phyloP scores from a whole-genome alignment of 305 asterid species.

The Andrographis paniculata region DNA sequence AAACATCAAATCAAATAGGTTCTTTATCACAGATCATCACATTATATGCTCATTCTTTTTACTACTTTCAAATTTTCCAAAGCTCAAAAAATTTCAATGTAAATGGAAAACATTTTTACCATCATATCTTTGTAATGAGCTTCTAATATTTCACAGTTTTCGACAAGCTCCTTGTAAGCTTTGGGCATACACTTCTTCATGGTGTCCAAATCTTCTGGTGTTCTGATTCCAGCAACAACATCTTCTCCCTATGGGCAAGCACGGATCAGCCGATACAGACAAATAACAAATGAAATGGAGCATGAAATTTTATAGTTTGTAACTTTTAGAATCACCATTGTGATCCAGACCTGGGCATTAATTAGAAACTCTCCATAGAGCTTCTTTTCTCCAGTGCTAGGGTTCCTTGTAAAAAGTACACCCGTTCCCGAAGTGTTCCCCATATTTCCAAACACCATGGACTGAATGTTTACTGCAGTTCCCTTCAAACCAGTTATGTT shows the following conservation, averaged over 20 bases:
- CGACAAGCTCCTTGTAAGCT: conserved; percentile 81
- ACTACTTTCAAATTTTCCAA: no score
- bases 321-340: no score
- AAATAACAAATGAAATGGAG: neutral
- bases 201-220: conserved; percentile 76
- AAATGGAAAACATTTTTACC: conserved; percentile 33
- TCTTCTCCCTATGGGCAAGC: conserved; percentile 67
- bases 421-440: conserved; percentile 97
- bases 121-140: conserved; percentile 96
- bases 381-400: conserved; percentile 91
- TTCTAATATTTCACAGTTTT: conserved; percentile 83
- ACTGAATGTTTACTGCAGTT: conserved; percentile 93
- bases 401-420: conserved; percentile 90
- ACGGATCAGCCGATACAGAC: conserved; percentile 11
- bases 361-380: conserved; percentile 91
- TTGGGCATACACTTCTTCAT: conserved; percentile 83
- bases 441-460: conserved; percentile 98
- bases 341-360: conserved; percentile 72
- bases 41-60: no score
- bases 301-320: no score
- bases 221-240: conserved; percentile 95
- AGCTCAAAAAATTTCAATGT: no score
- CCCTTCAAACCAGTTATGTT: conserved; percentile 88
- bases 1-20: no score
- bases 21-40: no score